These are phyloP conservation scores for Calonectria pseudoreteaudii DNA, from an alignment of 2,329 filamentous ascomycete genomes.

Conservation along the genomic window DNA sequence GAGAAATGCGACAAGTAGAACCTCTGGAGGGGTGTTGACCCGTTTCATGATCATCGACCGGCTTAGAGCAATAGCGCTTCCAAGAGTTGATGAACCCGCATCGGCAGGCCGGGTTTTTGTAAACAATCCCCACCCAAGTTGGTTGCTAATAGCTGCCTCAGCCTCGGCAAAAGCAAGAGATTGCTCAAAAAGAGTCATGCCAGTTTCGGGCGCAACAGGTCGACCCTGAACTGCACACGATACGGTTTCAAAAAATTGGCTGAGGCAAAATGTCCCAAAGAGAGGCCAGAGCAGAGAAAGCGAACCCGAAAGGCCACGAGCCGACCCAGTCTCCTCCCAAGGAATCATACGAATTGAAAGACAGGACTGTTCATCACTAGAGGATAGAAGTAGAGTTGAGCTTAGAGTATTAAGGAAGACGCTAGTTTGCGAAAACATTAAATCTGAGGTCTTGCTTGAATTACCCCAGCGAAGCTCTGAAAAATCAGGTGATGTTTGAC, in stretches of 20 bases:
- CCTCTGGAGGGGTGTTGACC: constrained; percentile 90
- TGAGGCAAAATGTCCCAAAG: constrained; percentile 76
- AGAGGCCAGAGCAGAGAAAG: constrained; percentile 81
- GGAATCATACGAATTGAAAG: constrained; percentile 78
- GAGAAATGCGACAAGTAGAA: constrained; percentile 87
- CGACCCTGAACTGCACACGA: constrained; percentile 89
- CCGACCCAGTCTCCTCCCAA: constrained; percentile 59
- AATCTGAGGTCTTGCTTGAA: constrained; percentile 70
- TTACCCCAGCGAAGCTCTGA: constrained; percentile 77
- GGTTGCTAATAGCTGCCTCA: constrained; percentile 85
- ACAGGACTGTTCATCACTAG: constrained; percentile 81
- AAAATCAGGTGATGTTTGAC: constrained; percentile 86
- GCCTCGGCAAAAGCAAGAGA: constrained; percentile 96
- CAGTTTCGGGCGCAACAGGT: constrained; percentile 83
- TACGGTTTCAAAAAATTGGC: constrained; percentile 90
- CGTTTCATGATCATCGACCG: constrained; percentile 78
- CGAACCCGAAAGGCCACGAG: constrained; percentile 76
- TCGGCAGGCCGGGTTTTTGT: constrained; percentile 57
- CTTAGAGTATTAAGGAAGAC: constrained; percentile 79
- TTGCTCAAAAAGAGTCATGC: constrained; percentile 97
- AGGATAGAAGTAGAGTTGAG: constrained; percentile 77
- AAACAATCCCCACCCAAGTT: constrained; percentile 78
- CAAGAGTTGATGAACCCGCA: constrained; percentile 33
- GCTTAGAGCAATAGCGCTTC: constrained; percentile 61
- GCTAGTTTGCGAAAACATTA: constrained; percentile 78